Evolutionary conservation across 306 rosid species (phyloP).

Genomic region (Quercus rubra): DNA sequence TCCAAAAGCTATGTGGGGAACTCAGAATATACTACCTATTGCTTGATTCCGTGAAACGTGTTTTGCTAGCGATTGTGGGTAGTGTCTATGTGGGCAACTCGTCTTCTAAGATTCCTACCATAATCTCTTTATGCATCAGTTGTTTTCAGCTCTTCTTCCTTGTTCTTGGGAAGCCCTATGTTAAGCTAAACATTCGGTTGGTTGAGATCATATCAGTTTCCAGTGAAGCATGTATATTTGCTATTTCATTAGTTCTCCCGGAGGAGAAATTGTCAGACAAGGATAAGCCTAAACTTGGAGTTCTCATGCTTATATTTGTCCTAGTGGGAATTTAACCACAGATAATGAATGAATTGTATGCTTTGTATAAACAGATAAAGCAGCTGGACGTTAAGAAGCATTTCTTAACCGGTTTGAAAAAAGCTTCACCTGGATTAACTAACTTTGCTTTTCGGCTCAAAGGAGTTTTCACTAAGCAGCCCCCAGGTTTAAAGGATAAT

Average conservation of each 20-base stretch:
- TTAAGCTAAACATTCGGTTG: conserved; percentile 73
- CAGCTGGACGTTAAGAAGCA: conserved; percentile 48
- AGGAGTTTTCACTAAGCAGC: conserved; percentile 46
- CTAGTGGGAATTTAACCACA: conserved; percentile 53
- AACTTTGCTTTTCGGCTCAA: conserved; percentile 51
- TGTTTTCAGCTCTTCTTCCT: conserved; percentile 81
- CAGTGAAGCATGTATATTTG: conserved; percentile 56
- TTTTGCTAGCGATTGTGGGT: conserved; percentile 51
- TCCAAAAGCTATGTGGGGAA: conserved; percentile 83
- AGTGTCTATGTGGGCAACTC: conserved; percentile 41
- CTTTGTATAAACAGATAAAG: conserved; percentile 57
- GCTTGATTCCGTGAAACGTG: conserved; percentile 47
- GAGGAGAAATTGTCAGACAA: conserved; percentile 37
- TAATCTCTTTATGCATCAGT: conserved; percentile 44
- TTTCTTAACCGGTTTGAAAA: conserved; percentile 53
- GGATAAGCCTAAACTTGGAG: conserved; percentile 43
- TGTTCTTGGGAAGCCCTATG: conserved; percentile 82
- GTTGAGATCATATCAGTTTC: conserved; percentile 63
- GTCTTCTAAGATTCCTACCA: conserved; percentile 40
- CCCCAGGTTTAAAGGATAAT: conserved; percentile 23
- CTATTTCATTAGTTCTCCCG: conserved; percentile 34
- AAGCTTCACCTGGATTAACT: conserved; percentile 53
- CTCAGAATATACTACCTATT: conserved; percentile 74
- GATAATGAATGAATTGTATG: conserved; percentile 70
- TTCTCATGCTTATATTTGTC: conserved; percentile 58